Percentiles rank a stretch among this genome's conserved stretches.
Evolutionary conservation across 345 rosid species (phyloP).

Genomic region (Eucalyptus curtisii): DNA sequence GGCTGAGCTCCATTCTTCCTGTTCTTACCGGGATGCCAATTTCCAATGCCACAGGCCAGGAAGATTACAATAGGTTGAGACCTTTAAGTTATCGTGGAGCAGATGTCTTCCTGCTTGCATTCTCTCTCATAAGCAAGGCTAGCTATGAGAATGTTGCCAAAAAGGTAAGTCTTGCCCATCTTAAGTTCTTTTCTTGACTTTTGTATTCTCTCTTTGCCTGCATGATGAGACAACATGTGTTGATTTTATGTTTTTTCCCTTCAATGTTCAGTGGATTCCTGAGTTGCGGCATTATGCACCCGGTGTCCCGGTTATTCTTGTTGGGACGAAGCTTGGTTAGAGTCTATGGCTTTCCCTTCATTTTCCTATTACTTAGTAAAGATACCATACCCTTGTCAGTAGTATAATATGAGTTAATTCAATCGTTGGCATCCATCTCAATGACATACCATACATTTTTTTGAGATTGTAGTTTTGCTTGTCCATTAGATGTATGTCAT

Average conservation of each 20-base stretch:
- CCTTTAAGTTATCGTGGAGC: constrained; percentile 41
- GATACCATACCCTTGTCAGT: background rate
- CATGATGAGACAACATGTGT: background rate
- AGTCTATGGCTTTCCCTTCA: background rate
- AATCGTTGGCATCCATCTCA: background rate
- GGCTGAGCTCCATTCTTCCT: background rate
- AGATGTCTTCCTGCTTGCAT: constrained; percentile 33
- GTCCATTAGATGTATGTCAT: background rate
- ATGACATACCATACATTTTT: background rate
- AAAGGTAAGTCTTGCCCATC: constrained; percentile 4
- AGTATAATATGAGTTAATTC: background rate
- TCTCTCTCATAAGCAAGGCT: constrained; percentile 35
- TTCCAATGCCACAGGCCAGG: constrained; percentile 18
- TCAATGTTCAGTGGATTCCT: constrained; percentile 27
- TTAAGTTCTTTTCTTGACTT: background rate
- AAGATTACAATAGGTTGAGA: constrained; percentile 35
- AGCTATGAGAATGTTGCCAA: constrained; percentile 33
- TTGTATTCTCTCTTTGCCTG: background rate
- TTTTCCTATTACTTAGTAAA: background rate
- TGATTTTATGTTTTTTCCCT: background rate
- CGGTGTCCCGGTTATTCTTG: constrained; percentile 74
- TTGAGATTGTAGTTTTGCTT: background rate
- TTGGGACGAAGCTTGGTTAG: constrained; percentile 82
- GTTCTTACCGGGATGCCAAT: background rate
- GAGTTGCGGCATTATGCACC: constrained; percentile 40